Base-by-base conservation (phyloP, 129 eudicot species). In the Heracleum sosnowskyi region DNA sequence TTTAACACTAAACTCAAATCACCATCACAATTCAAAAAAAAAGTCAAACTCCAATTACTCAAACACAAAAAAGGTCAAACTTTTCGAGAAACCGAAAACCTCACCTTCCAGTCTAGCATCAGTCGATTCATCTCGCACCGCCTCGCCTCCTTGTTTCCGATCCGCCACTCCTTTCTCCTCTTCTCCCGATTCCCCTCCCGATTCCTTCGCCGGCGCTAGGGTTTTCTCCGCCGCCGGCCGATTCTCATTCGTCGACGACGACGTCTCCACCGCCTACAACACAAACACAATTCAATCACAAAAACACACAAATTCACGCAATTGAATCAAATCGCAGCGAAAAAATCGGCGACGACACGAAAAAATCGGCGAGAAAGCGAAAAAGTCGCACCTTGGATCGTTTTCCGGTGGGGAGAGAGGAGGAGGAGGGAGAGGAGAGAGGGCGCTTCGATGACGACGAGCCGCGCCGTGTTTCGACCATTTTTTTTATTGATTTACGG, bases 391-490 rank as follows among this genome's bases (percentile, higher is more conserved):
- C 97, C 96, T 92, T 91, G 16, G 97, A 88, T 82, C 94, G 81
- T 68, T 91, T 91, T 31, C 90, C 89, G 34, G 80, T 88, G 49
- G 96, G 92, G 22, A 85, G 76, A 26, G 91, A 78, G n/a, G 96
- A 88, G 1, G 90, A 80, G 39, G 82, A 81, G 15, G 94, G 87
- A 7, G 92, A 86, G 3, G 97, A 80, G 24, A 89, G 86, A 47
- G 91, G 84, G 17, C 95, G 95, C 79, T 92, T 92, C 36, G 95
- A 88, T 16, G 95, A 88, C 64, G 97, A 86, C 4, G 97, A 92
- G 57, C 92, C 82, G 63, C 97, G 85, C 71, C 97, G 78, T 66
- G 97, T 92, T 85, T 92, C 95, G 72, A 92, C 97, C 97, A 92
- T 92, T 63, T 81, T 63, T 81, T 80, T 79, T 3, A 33, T 62